Evolutionary conservation across 1,284 basidiomycete genomes (phyloP).

Genomic region (Ustilago cynodontis): DNA sequence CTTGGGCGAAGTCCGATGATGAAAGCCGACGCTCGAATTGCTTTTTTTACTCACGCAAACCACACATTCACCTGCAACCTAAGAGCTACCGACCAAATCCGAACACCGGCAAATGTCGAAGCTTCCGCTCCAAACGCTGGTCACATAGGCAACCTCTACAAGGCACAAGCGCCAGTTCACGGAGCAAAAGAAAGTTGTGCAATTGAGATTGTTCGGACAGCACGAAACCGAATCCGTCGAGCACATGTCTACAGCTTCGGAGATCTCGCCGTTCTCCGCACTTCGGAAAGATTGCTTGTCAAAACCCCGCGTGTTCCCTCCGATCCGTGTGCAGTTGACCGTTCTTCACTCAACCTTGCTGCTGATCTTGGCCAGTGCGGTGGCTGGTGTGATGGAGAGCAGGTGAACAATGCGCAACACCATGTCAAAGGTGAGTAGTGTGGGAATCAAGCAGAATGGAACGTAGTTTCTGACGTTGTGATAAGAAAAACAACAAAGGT

Average conservation of each 20-base stretch:
- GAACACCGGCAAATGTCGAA: conserved; percentile 42
- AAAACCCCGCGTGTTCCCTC: too few relatives aligned
- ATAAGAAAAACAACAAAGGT: background rate
- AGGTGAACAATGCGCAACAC: conserved; percentile 32
- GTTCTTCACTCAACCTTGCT: conserved; percentile 7
- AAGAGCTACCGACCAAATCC: conserved; percentile 28
- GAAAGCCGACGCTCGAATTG: conserved; percentile 15
- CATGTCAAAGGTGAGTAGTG: conserved; percentile 42
- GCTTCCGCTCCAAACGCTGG: background rate
- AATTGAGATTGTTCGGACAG: background rate
- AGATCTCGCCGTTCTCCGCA: conserved; percentile 4
- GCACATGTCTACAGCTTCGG: conserved; percentile 2
- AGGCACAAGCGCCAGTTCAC: too few relatives aligned
- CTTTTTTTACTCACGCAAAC: background rate
- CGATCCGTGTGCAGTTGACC: background rate
- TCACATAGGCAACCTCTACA: background rate
- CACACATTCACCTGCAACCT: background rate
- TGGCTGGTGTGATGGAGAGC: background rate
- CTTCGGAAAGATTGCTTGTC: background rate
- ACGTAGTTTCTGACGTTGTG: conserved; percentile 38
- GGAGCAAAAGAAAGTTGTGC: background rate
- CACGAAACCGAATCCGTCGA: background rate
- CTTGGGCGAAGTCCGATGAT: conserved; percentile 20
- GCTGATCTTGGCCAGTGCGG: background rate
- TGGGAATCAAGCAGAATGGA: conserved; percentile 43